phyloP scores from a whole-genome alignment of 1,284 basidiomycete genomes.

The Pisolithus thermaeus region DNA sequence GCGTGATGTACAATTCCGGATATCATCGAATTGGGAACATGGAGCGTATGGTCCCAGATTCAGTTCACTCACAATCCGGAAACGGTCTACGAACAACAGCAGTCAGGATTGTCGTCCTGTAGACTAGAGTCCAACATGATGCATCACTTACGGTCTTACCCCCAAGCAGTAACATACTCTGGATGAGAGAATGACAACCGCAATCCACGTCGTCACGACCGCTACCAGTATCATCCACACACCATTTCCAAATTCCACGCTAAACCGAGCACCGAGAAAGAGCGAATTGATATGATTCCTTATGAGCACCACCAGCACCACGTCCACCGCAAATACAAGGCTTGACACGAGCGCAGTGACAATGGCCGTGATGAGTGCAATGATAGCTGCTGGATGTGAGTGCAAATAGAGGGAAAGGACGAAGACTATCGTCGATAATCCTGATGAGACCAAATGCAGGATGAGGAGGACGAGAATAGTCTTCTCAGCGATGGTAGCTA shows the following conservation, averaged over 20 bases:
- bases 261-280: conserved; percentile 36
- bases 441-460: conserved; percentile 59
- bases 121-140: not conserved
- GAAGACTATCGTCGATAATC: conserved; percentile 49
- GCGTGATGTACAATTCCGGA: too few relatives aligned
- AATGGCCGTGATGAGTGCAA: conserved; percentile 53
- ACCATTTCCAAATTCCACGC: conserved; percentile 55
- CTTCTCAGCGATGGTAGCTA: conserved; percentile 43
- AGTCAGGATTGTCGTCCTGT: too few relatives aligned
- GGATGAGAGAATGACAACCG: conserved; percentile 53
- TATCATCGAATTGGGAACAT: too few relatives aligned
- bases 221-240: conserved; percentile 65
- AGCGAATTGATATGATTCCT: conserved; percentile 38
- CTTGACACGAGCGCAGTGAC: conserved; percentile 48
- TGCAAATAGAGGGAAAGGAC: conserved; percentile 52
- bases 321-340: conserved; percentile 53
- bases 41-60: too few relatives aligned
- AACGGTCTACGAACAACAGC: too few relatives aligned
- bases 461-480: conserved; percentile 55
- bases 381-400: conserved; percentile 48
- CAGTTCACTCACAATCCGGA: too few relatives aligned
- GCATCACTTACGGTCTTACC: conserved; percentile 33
- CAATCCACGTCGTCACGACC: conserved; percentile 50
- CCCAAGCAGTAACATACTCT: conserved; percentile 67
- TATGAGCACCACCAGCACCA: conserved; percentile 52